Evolutionary conservation across 352 stramenopile genomes (phyloP).

Genomic region (Phytophthora vignae): DNA sequence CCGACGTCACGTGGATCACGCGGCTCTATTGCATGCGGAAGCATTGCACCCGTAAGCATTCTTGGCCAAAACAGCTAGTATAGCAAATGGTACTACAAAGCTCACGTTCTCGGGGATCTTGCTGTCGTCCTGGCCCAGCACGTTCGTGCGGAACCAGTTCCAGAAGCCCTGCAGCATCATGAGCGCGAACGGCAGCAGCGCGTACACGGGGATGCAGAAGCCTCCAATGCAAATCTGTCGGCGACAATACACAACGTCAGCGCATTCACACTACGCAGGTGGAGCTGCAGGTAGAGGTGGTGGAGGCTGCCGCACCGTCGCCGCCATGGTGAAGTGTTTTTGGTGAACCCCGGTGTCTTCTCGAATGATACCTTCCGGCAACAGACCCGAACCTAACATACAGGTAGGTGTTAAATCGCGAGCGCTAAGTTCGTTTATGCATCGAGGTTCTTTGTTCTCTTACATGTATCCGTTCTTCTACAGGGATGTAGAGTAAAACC

Average conservation of each 20-base stretch:
- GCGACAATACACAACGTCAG: neutral
- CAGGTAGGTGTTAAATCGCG: no score
- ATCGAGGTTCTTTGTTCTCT: no score
- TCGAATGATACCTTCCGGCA: neutral
- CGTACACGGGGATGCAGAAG: slow-evolving; percentile 82
- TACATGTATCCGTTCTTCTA: no score
- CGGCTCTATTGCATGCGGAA: slow-evolving; percentile 45
- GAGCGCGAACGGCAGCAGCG: slow-evolving; percentile 73
- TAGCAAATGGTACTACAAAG: no score
- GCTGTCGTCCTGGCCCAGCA: slow-evolving; percentile 61
- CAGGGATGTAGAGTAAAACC: no score
- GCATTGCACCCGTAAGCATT: no score
- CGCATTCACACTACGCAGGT: neutral
- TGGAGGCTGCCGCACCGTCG: slow-evolving; percentile 35
- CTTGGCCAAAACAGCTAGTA: no score
- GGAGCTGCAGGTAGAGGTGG: no score
- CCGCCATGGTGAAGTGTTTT: slow-evolving; percentile 26
- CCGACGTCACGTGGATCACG: slow-evolving; percentile 74
- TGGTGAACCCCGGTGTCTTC: neutral
- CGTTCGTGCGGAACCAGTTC: slow-evolving; percentile 75
- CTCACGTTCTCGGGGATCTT: slow-evolving; percentile 60
- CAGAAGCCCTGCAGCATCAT: slow-evolving; percentile 77
- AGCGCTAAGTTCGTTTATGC: no score
- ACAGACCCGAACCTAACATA: neutral
- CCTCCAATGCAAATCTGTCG: slow-evolving; percentile 84